Conservation (phyloP, 305 asterid species). For the Solanum hybrid region DNA sequence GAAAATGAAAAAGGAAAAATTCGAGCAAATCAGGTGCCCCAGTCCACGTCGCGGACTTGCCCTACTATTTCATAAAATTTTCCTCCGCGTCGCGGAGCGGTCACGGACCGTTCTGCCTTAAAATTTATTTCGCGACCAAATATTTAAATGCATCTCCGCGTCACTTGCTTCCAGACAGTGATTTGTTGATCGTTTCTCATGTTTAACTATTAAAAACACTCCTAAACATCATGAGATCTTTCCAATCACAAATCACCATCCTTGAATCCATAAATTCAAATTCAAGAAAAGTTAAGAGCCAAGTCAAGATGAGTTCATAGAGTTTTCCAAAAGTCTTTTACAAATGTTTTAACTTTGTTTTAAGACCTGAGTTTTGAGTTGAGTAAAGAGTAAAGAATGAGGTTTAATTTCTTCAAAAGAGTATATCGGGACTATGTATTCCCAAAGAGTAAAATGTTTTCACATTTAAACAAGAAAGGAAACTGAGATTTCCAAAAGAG, state of each 20-base stretch:
- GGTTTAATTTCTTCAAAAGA: background rate
- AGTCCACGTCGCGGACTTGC: background rate
- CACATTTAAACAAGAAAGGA: background rate
- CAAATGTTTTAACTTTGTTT: background rate
- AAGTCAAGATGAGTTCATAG: background rate
- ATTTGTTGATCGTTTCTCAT: background rate
- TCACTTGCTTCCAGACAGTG: background rate
- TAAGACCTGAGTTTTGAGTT: background rate
- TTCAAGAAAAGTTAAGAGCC: background rate
- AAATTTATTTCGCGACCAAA: too few relatives aligned
- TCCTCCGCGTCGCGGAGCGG: background rate
- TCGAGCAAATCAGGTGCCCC: background rate
- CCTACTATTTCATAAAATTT: background rate
- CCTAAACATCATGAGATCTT: background rate
- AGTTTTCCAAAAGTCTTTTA: background rate
- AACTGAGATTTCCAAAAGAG: background rate
- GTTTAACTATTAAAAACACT: background rate
- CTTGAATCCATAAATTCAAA: background rate
- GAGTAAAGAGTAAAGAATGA: background rate
- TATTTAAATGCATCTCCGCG: background rate
- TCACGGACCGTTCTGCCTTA: background rate
- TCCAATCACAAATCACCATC: background rate
- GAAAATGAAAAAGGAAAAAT: background rate
- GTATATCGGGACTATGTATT: background rate
- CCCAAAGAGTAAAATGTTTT: background rate